These are phyloP conservation scores for Neurospora sp. DNA, from an alignment of 495 filamentous ascomycete species.

Conservation along the genomic window DNA sequence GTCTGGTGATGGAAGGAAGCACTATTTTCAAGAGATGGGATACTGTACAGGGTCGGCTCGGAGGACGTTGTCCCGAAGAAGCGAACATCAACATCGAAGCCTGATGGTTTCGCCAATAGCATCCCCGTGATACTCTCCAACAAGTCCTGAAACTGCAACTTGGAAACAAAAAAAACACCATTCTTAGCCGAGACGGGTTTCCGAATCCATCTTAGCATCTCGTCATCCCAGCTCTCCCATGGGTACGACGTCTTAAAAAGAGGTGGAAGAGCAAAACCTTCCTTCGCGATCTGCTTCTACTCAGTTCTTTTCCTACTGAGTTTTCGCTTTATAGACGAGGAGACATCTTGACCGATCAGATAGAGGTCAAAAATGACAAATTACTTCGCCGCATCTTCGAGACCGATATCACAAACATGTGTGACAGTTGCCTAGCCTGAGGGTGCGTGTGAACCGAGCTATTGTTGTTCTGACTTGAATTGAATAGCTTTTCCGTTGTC, in stretches of 20 bases:
- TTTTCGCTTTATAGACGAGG: constrained; percentile 40
- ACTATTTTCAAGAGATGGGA: background rate
- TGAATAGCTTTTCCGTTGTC: background rate
- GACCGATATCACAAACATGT: background rate
- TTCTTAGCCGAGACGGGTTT: background rate
- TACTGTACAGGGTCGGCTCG: background rate
- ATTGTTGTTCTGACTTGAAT: background rate
- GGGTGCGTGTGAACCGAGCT: background rate
- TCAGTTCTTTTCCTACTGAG: constrained; percentile 23
- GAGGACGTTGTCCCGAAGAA: background rate
- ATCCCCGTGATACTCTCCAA: background rate
- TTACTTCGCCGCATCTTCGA: background rate
- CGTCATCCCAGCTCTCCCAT: constrained; percentile 46
- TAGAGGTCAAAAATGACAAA: background rate
- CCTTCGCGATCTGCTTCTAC: constrained; percentile 41
- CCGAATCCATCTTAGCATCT: constrained; percentile 58
- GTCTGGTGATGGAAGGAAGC: background rate
- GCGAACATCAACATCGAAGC: background rate
- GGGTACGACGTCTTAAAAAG: constrained; percentile 63
- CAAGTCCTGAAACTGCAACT: background rate
- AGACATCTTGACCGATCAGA: constrained; percentile 13
- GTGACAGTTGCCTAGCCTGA: background rate
- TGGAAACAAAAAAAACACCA: background rate
- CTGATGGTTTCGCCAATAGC: background rate
- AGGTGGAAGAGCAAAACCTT: constrained; percentile 54